Percentiles rank a stretch among this genome's conserved stretches.
Conservation (phyloP, 345 rosid species). For the Aquilaria sinensis region DNA sequence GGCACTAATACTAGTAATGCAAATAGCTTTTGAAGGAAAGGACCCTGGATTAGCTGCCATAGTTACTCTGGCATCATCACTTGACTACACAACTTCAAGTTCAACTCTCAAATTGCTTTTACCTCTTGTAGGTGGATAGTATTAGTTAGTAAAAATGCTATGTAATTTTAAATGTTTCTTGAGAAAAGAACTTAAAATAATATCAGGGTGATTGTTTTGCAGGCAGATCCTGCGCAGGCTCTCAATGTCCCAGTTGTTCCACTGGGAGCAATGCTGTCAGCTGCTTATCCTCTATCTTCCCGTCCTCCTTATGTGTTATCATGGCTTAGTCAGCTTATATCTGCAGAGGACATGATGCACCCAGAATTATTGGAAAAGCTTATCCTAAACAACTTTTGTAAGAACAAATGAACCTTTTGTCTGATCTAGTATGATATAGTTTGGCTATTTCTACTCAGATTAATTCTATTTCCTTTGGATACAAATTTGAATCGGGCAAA, state of each 20-base stretch:
- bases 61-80: conserved; percentile 85
- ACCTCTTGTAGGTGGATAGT: conserved; percentile 67
- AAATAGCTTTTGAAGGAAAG: conserved; percentile 45
- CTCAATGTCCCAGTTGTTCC: conserved; percentile 94
- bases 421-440: too few relatives aligned
- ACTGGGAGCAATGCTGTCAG: conserved; percentile 71
- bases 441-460: too few relatives aligned
- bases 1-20: conserved; percentile 8
- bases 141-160: conserved; percentile 3
- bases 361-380: conserved; percentile 90
- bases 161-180: conserved; percentile 9
- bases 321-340: conserved; percentile 82
- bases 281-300: conserved; percentile 82
- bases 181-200: conserved; percentile 13
- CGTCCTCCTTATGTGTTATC: conserved; percentile 77
- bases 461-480: too few relatives aligned
- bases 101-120: conserved; percentile 79
- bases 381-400: conserved; percentile 85
- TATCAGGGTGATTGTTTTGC: conserved; percentile 19
- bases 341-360: conserved; percentile 96
- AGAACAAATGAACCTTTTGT: conserved; percentile 24
- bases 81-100: conserved; percentile 82
- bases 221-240: conserved; percentile 99
- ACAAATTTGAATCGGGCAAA: too few relatives aligned
- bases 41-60: conserved; percentile 64